Percentiles rank a stretch among this genome's conserved stretches.
phyloP scores from a whole-genome alignment of 768 basidiomycete genomes.

The Suillus plorans region DNA sequence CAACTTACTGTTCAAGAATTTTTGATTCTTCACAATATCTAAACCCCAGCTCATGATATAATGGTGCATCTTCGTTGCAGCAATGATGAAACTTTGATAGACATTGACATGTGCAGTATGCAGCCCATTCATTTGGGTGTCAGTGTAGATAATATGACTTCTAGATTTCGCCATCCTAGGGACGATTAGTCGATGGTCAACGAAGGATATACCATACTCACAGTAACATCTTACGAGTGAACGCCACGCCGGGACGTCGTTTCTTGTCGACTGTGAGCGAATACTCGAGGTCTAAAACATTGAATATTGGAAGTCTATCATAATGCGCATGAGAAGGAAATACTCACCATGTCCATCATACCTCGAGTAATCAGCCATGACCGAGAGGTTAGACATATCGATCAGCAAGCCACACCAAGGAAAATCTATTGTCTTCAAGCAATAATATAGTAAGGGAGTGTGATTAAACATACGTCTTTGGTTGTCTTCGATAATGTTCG shows the following conservation, averaged over 20 bases:
- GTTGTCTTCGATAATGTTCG: slow-evolving; percentile 50
- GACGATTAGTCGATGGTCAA: slow-evolving; percentile 10
- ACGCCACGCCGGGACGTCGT: slow-evolving; percentile 61
- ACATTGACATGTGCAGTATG: slow-evolving; percentile 74
- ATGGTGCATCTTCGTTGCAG: slow-evolving; percentile 83
- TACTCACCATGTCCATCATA: slow-evolving; percentile 59
- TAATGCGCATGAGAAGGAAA: not conserved
- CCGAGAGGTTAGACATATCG: slow-evolving; percentile 70
- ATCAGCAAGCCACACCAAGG: slow-evolving; percentile 93
- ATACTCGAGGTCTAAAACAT: slow-evolving; percentile 54
- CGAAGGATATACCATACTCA: slow-evolving; percentile 34
- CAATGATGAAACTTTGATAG: slow-evolving; percentile 80
- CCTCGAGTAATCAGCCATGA: slow-evolving; percentile 77
- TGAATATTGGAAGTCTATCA: slow-evolving; percentile 1
- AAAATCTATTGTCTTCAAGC: slow-evolving; percentile 53
- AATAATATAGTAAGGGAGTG: not conserved
- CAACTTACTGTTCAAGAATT: slow-evolving; percentile 57
- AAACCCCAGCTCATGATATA: slow-evolving; percentile 70
- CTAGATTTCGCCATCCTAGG: slow-evolving; percentile 68
- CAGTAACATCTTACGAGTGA: slow-evolving; percentile 75
- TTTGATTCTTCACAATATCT: slow-evolving; percentile 39
- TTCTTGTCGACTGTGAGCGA: slow-evolving; percentile 72
- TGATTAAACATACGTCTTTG: slow-evolving; percentile 37
- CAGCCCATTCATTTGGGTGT: slow-evolving; percentile 63
- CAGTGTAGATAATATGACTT: slow-evolving; percentile 79